These are phyloP conservation scores for Oemleria cerasiformis DNA, from an alignment of 306 rosid species.

Conservation along the genomic window DNA sequence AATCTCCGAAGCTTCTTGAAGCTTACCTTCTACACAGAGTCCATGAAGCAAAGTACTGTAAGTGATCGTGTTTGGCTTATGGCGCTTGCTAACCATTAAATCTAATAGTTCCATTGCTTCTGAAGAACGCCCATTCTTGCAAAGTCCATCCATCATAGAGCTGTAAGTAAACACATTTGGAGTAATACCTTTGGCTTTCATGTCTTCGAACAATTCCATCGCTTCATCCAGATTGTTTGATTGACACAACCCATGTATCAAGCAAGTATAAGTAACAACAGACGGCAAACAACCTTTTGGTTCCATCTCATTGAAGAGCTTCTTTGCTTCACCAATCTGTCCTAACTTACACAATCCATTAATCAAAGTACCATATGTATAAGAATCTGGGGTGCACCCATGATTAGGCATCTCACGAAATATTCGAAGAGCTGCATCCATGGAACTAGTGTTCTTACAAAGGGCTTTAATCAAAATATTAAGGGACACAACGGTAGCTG, in stretches of 20 bases:
- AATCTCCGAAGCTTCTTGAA: slow-evolving; percentile 68
- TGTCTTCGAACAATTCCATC: slow-evolving; percentile 56
- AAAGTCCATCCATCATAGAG: slow-evolving; percentile 75
- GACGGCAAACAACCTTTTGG: slow-evolving; percentile 56
- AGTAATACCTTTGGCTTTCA: slow-evolving; percentile 49
- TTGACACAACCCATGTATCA: slow-evolving; percentile 80
- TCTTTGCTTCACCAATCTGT: slow-evolving; percentile 57
- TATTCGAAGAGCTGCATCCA: slow-evolving; percentile 61
- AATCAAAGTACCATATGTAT: slow-evolving; percentile 85
- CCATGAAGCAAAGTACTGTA: slow-evolving; percentile 73
- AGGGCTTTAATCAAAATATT: slow-evolving; percentile 88
- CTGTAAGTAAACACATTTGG: slow-evolving; percentile 88
- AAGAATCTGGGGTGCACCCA: slow-evolving; percentile 76
- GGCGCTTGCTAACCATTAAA: slow-evolving; percentile 51
- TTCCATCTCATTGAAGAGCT: slow-evolving; percentile 70
- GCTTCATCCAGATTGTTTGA: slow-evolving; percentile 64
- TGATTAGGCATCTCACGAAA: slow-evolving; percentile 74
- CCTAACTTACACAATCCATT: slow-evolving; percentile 74
- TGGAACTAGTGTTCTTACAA: slow-evolving; percentile 65
- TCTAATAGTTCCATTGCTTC: slow-evolving; percentile 65
- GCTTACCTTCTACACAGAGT: slow-evolving; percentile 71
- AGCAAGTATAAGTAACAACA: slow-evolving; percentile 72
- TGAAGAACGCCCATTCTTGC: slow-evolving; percentile 67
- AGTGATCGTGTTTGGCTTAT: slow-evolving; percentile 67
- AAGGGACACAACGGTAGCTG: slow-evolving; percentile 59